These are phyloP conservation scores for Aspergillus ellipticus DNA, from an alignment of 495 filamentous ascomycete species.

Conservation along the genomic window DNA sequence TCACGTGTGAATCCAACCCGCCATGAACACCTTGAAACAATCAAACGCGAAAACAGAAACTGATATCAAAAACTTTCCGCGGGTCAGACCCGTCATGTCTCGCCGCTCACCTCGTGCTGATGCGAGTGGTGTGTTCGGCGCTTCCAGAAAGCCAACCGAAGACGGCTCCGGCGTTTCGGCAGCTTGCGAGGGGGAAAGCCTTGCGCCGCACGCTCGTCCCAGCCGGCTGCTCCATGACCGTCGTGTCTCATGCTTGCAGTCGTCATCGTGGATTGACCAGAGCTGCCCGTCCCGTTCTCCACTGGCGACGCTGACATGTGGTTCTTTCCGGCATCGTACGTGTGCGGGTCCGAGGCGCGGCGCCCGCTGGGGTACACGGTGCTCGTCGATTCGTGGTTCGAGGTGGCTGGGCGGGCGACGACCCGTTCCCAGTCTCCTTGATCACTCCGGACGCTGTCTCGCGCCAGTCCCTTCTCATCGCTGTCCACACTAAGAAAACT, in stretches of 20 bases:
- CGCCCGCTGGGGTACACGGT: constrained; percentile 8
- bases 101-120: constrained; percentile 37
- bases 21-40: constrained; percentile 16
- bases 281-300: constrained; percentile 27
- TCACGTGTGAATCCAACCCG: constrained; percentile 18
- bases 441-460: constrained; percentile 31
- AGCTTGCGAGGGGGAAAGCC: constrained; percentile 21
- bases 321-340: constrained; percentile 27
- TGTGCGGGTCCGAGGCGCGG: constrained; percentile 18
- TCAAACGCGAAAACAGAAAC: constrained; percentile 8
- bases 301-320: constrained; percentile 19
- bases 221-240: constrained; percentile 13
- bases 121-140: constrained; percentile 32
- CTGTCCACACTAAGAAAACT: constrained; percentile 50
- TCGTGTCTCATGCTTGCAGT: constrained; percentile 31
- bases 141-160: constrained; percentile 46
- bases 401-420: constrained; percentile 13
- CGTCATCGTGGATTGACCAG: constrained; percentile 28
- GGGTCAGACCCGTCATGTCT: constrained; percentile 24
- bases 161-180: constrained; percentile 39
- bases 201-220: constrained; percentile 20
- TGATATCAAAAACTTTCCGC: constrained; percentile 6
- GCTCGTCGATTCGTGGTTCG: constrained; percentile 10
- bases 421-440: constrained; percentile 13
- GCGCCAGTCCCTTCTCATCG: constrained; percentile 37